Evolutionary conservation across 1,284 basidiomycete species (phyloP).

Genomic region (Fomitiporia mediterranea): DNA sequence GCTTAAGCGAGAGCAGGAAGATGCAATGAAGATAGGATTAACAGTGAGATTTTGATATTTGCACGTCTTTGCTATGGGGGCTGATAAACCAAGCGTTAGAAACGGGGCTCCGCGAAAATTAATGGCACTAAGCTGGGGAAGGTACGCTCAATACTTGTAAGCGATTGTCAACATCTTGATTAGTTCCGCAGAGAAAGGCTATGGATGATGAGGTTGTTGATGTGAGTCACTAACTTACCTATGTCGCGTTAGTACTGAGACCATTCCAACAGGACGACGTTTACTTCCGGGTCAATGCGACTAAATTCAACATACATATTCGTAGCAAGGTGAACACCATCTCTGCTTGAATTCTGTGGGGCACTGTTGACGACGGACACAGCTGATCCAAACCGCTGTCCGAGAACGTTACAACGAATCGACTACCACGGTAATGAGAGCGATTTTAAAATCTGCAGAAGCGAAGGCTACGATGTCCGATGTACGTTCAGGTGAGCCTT

Average conservation of each 20-base stretch:
- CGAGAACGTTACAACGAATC: conserved; percentile 75
- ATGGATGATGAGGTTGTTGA: conserved; percentile 60
- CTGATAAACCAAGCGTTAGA: conserved; percentile 37
- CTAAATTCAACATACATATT: conserved; percentile 84
- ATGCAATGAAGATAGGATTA: conserved; percentile 64
- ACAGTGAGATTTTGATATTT: conserved; percentile 38
- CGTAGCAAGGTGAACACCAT: conserved; percentile 68
- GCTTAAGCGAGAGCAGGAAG: conserved; percentile 64
- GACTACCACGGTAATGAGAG: conserved; percentile 67
- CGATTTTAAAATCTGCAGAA: conserved; percentile 67
- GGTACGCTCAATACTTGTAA: conserved; percentile 32
- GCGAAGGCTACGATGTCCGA: conserved; percentile 60
- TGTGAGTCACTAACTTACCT: conserved; percentile 38
- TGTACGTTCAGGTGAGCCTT: conserved; percentile 53
- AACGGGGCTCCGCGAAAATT: conserved; percentile 53
- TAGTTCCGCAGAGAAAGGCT: conserved; percentile 45
- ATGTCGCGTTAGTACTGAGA: not conserved
- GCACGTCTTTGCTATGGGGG: not conserved
- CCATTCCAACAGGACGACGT: conserved; percentile 57
- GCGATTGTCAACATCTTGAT: not conserved
- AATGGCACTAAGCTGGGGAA: conserved; percentile 44
- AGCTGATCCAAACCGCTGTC: conserved; percentile 76
- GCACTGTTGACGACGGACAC: not conserved
- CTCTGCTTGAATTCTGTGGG: not conserved
- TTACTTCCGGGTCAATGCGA: conserved; percentile 83